A percentile compares a stretch with the other conserved stretches of the same genome.
phyloP scores from a whole-genome alignment of 495 filamentous ascomycete species.

The Sporormia fimetaria region DNA sequence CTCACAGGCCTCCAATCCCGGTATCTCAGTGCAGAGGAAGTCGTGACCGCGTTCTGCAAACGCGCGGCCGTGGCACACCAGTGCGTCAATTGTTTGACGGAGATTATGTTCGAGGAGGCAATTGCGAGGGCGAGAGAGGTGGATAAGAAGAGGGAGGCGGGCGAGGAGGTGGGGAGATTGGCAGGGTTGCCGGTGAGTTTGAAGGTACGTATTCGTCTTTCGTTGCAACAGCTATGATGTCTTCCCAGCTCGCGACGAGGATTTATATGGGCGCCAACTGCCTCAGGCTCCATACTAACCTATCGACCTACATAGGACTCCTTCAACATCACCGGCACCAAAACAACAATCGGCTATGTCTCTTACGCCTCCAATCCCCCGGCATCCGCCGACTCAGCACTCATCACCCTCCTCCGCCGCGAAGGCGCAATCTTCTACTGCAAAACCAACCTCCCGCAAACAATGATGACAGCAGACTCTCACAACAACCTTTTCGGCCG shows the following conservation, averaged over 20 bases:
- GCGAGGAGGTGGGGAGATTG: conserved; percentile 46
- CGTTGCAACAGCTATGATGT: too few species aligned
- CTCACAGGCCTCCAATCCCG: conserved; percentile 5
- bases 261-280: background rate
- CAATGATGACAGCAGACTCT: conserved; percentile 28
- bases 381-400: conserved; percentile 36
- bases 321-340: conserved; percentile 49
- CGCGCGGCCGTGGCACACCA: conserved; percentile 26
- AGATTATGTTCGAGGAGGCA: conserved; percentile 54
- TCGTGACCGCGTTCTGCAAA: conserved; percentile 24
- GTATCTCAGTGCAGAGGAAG: conserved; percentile 12
- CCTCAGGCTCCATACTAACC: background rate
- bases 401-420: conserved; percentile 39
- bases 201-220: conserved; percentile 11
- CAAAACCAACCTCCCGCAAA: conserved; percentile 52
- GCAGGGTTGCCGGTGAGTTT: conserved; percentile 52
- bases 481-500: conserved; percentile 28
- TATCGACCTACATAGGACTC: conserved; percentile 47
- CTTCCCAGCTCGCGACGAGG: background rate
- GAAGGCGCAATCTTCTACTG: conserved; percentile 47
- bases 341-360: conserved; percentile 50
- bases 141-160: conserved; percentile 42
- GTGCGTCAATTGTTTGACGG: conserved; percentile 45
- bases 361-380: conserved; percentile 41
- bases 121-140: conserved; percentile 46